A percentile compares a stretch with the other conserved stretches of the same genome.
Conservation (phyloP, 2,329 filamentous ascomycete species). For the Hysterium pulicare region DNA sequence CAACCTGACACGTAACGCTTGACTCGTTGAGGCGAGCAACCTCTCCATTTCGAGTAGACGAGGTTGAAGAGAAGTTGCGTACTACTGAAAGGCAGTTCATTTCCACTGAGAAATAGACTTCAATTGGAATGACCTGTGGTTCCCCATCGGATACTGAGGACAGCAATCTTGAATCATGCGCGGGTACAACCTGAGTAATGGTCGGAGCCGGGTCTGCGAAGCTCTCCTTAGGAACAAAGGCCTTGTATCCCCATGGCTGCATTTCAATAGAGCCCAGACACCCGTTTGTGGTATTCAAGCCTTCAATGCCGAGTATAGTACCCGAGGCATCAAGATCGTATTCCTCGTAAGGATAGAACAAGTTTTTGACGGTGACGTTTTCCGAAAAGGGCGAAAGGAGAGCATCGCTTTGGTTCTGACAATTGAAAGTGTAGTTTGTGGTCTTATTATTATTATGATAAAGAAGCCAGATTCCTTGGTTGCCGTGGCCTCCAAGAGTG, state of each 20-base stretch:
- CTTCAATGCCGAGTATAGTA: conserved; percentile 34
- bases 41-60: conserved; percentile 49
- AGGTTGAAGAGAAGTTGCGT: conserved; percentile 50
- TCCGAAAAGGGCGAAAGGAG: conserved; percentile 56
- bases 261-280: conserved; percentile 54
- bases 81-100: conserved; percentile 60
- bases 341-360: conserved; percentile 61
- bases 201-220: conserved; percentile 54
- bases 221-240: conserved; percentile 53
- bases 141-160: conserved; percentile 44
- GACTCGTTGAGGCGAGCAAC: conserved; percentile 43
- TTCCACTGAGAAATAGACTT: conserved; percentile 56
- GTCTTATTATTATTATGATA: conserved; percentile 51
- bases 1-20: conserved; percentile 45
- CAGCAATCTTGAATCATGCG: conserved; percentile 57
- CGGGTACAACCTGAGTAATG: conserved; percentile 59
- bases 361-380: conserved; percentile 57
- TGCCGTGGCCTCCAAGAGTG: conserved; percentile 33
- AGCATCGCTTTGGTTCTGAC: conserved; percentile 46
- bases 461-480: conserved; percentile 52
- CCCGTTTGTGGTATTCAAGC: conserved; percentile 48
- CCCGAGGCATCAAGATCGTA: conserved; percentile 49
- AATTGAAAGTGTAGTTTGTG: conserved; percentile 57
- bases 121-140: conserved; percentile 48
- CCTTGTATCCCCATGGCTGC: conserved; percentile 56